A percentile compares a stretch with the other conserved stretches of the same genome.
These are phyloP conservation scores for Populus hybrid DNA, from an alignment of 441 rosid genomes.

Conservation along the genomic window DNA sequence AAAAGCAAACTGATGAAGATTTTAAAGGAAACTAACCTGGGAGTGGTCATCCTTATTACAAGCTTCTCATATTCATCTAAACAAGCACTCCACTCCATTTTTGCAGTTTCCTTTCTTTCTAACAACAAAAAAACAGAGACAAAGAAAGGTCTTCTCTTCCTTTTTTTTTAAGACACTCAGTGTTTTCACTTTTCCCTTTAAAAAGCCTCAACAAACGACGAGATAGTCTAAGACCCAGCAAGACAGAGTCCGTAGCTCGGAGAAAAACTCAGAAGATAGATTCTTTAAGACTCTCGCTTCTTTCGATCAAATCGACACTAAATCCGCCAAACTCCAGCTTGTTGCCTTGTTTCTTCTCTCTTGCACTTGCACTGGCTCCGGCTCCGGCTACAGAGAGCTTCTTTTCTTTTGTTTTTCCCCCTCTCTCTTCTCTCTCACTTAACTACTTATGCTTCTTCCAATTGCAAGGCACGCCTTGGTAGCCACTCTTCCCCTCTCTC, in stretches of 20 bases:
- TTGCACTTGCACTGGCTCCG: background rate
- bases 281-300: background rate
- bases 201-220: background rate
- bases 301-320: background rate
- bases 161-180: background rate
- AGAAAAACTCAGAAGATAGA: background rate
- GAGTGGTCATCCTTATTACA: slow-evolving; percentile 78
- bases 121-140: background rate
- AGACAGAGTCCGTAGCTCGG: background rate
- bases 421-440: background rate
- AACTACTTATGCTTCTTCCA: background rate
- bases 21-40: slow-evolving; percentile 54
- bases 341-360: background rate
- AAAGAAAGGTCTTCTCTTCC: background rate
- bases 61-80: slow-evolving; percentile 91
- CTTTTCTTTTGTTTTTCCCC: background rate
- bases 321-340: background rate
- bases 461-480: slow-evolving; percentile 47
- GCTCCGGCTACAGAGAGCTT: background rate
- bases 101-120: slow-evolving; percentile 8
- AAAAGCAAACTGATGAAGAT: background rate
- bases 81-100: slow-evolving; percentile 72
- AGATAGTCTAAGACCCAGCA: background rate
- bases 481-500: slow-evolving; percentile 18
- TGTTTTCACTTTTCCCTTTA: background rate